phyloP scores from a whole-genome alignment of 2,329 filamentous ascomycete genomes.

The Fusarium oxysporum region DNA sequence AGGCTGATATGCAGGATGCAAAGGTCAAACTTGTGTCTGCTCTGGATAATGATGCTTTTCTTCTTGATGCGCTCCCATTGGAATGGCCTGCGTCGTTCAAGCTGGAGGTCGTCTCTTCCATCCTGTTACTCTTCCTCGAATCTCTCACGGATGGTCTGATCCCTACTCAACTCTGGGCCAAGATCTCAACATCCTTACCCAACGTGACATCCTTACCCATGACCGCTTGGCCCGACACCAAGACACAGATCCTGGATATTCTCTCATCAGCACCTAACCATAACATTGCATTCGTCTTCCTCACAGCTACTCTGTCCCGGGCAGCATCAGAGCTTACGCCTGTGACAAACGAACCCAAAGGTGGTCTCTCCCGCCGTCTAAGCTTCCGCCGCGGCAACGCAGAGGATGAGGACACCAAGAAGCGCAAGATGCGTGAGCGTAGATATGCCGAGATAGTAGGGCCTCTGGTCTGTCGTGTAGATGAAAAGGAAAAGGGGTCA shows the following conservation, averaged over 20 bases:
- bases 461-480: conserved; percentile 68
- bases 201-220: conserved; percentile 45
- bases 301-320: conserved; percentile 78
- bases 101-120: conserved; percentile 79
- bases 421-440: conserved; percentile 68
- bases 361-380: conserved; percentile 57
- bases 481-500: conserved; percentile 66
- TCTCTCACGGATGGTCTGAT: conserved; percentile 85
- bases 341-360: conserved; percentile 48
- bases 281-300: conserved; percentile 89
- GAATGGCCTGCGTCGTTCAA: conserved; percentile 73
- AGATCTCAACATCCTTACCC: conserved; percentile 70
- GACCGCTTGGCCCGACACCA: conserved; percentile 56
- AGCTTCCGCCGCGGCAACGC: conserved; percentile 56
- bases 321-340: conserved; percentile 62
- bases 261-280: conserved; percentile 79
- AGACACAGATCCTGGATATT: conserved; percentile 74
- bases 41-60: conserved; percentile 75
- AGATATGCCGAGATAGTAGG: conserved; percentile 75
- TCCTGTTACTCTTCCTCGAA: conserved; percentile 78
- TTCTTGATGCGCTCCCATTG: conserved; percentile 71
- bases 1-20: conserved; percentile 43
- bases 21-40: conserved; percentile 67
- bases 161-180: conserved; percentile 75
- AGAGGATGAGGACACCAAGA: conserved; percentile 50